These are phyloP conservation scores for Poterioochromonas sp. DNA, from an alignment of 352 stramenopile species.

Conservation along the genomic window DNA sequence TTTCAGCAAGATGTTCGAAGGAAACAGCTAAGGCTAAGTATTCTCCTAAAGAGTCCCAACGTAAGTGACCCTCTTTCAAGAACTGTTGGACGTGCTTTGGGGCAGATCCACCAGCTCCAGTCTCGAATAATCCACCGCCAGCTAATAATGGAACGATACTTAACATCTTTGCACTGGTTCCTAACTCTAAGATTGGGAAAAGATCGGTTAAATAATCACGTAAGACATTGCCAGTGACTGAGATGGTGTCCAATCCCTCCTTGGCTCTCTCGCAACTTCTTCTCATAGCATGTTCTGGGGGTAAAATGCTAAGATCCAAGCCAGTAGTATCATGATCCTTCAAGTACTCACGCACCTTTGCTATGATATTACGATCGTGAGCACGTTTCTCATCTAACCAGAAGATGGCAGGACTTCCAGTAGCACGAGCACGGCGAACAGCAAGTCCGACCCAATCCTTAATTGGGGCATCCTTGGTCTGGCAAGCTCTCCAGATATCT, in stretches of 20 bases:
- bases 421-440: slow-evolving; percentile 54
- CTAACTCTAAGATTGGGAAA: slow-evolving; percentile 66
- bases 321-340: slow-evolving; percentile 58
- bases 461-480: slow-evolving; percentile 64
- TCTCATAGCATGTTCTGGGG: slow-evolving; percentile 58
- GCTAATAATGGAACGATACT: slow-evolving; percentile 63
- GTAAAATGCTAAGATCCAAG: slow-evolving; percentile 62
- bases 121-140: slow-evolving; percentile 63
- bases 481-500: slow-evolving; percentile 66
- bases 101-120: slow-evolving; percentile 59
- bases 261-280: slow-evolving; percentile 54
- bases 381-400: slow-evolving; percentile 62
- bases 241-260: slow-evolving; percentile 61
- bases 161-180: slow-evolving; percentile 67
- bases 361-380: slow-evolving; percentile 58
- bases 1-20: slow-evolving; percentile 25
- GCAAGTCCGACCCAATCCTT: slow-evolving; percentile 62
- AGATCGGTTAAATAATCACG: slow-evolving; percentile 68
- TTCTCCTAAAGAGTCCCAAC: slow-evolving; percentile 36
- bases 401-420: slow-evolving; percentile 56
- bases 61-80: slow-evolving; percentile 34
- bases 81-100: slow-evolving; percentile 60
- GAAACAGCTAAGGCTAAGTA: slow-evolving; percentile 32
- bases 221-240: slow-evolving; percentile 66
- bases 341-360: slow-evolving; percentile 49